Conservation (phyloP, 164 flowering plant species). For the Nymphaea thermarum region DNA sequence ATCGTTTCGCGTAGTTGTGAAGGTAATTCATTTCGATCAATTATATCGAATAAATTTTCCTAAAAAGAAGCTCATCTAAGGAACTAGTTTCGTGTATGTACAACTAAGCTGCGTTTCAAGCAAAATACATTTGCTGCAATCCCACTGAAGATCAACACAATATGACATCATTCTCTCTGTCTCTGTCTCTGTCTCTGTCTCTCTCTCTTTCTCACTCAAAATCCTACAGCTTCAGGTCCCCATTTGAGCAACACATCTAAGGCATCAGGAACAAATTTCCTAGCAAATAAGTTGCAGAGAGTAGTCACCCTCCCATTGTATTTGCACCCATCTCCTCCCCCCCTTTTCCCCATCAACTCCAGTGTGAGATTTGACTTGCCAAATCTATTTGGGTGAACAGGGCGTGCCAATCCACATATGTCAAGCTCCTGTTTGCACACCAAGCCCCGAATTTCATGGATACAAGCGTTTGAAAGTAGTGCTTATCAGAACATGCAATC, state of each 20-base stretch:
- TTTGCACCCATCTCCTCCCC: slow-evolving; percentile 20
- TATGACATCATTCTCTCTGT: too few species aligned
- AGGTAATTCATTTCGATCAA: too few species aligned
- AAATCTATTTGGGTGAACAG: slow-evolving; percentile 35
- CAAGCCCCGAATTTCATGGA: slow-evolving; percentile 11
- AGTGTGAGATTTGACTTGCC: slow-evolving; percentile 12
- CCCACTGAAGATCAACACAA: too few species aligned
- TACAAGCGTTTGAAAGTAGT: slow-evolving; percentile 31
- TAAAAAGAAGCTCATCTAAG: too few species aligned
- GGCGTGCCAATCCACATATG: slow-evolving; percentile 48
- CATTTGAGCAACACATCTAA: slow-evolving; percentile 24
- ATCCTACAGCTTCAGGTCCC: slow-evolving; percentile 18
- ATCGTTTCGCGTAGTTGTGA: too few species aligned
- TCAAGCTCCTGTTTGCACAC: slow-evolving; percentile 35
- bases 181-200: too few species aligned
- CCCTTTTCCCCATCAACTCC: slow-evolving; percentile 16
- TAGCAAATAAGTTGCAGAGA: slow-evolving; percentile 37
- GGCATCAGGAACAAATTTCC: slow-evolving; percentile 32
- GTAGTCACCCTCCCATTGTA: slow-evolving; percentile 21
- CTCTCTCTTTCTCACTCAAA: neutral
- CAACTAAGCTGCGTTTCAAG: too few species aligned
- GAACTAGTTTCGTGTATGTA: too few species aligned
- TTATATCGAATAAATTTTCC: too few species aligned
- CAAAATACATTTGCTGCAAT: too few species aligned
- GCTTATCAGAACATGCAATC: slow-evolving; percentile 35